Conservation (phyloP, 2,329 filamentous ascomycete genomes). For the Talaromyces atroroseus region DNA sequence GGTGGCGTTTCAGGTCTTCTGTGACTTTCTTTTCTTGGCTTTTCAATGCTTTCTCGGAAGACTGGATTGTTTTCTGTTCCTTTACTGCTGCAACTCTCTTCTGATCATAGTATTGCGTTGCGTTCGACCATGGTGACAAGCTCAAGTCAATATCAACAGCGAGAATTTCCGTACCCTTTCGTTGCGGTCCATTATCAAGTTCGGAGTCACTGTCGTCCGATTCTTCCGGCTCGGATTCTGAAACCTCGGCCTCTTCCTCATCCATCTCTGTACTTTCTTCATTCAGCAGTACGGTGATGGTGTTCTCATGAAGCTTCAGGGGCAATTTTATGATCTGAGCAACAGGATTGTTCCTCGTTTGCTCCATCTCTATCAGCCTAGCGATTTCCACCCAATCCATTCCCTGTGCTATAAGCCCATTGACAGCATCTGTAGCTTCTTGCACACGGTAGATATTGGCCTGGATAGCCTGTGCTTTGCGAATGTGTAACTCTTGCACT, state of each 20-base stretch:
- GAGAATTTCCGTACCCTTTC: conserved; percentile 42
- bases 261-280: conserved; percentile 60
- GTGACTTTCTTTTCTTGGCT: conserved; percentile 85
- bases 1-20: conserved; percentile 74
- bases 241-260: conserved; percentile 59
- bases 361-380: conserved; percentile 80
- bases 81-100: conserved; percentile 79
- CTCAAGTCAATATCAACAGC: conserved; percentile 79
- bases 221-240: conserved; percentile 54
- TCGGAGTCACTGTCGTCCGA: conserved; percentile 46
- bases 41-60: conserved; percentile 77
- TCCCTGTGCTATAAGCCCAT: conserved; percentile 81
- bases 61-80: conserved; percentile 76
- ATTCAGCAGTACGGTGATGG: conserved; percentile 70
- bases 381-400: conserved; percentile 98
- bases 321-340: conserved; percentile 82
- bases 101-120: conserved; percentile 85
- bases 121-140: conserved; percentile 81
- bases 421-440: conserved; percentile 87
- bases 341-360: conserved; percentile 73
- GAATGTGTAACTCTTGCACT: conserved; percentile 73
- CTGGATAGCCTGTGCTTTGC: conserved; percentile 85
- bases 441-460: conserved; percentile 87
- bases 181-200: conserved; percentile 25
- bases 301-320: conserved; percentile 84